Conservation (phyloP, 139 green algal species). For the Micractinium sp. region DNA sequence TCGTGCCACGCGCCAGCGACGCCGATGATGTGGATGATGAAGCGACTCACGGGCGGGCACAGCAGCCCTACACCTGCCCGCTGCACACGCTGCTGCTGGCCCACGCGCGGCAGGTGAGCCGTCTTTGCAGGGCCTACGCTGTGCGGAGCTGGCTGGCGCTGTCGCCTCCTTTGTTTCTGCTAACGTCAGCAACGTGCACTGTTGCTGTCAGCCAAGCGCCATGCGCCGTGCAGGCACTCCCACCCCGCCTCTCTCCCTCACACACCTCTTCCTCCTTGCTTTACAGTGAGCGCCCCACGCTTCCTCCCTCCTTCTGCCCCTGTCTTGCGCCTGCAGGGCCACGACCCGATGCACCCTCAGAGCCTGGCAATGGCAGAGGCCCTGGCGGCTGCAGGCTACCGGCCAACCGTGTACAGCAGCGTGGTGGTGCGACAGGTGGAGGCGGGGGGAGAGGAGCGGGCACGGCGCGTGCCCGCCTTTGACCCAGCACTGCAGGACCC, state of each 20-base stretch:
- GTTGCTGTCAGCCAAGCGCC: not conserved
- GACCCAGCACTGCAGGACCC: not conserved
- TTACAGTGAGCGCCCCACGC: not conserved
- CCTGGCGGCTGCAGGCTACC: not conserved
- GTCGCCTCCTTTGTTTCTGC: not conserved
- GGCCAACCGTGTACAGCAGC: not conserved
- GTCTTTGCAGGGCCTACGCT: no score
- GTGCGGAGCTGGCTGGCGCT: not conserved
- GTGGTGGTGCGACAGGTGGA: not conserved
- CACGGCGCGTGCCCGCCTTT: not conserved
- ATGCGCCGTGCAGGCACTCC: not conserved
- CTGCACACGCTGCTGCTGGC: not conserved
- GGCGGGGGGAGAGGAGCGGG: not conserved
- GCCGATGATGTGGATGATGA: not conserved
- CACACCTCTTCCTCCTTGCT: not conserved
- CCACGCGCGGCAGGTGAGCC: not conserved
- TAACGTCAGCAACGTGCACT: not conserved
- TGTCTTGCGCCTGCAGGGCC: not conserved
- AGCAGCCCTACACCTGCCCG: not conserved
- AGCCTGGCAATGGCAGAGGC: slow-evolving; percentile 16
- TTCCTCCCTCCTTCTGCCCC: not conserved
- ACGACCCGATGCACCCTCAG: not conserved
- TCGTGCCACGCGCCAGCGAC: not conserved
- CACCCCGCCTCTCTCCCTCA: not conserved
- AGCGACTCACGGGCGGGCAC: not conserved